Base-by-base conservation (phyloP, 2,329 filamentous ascomycete species). In the Scolecobasidium constrictum region DNA sequence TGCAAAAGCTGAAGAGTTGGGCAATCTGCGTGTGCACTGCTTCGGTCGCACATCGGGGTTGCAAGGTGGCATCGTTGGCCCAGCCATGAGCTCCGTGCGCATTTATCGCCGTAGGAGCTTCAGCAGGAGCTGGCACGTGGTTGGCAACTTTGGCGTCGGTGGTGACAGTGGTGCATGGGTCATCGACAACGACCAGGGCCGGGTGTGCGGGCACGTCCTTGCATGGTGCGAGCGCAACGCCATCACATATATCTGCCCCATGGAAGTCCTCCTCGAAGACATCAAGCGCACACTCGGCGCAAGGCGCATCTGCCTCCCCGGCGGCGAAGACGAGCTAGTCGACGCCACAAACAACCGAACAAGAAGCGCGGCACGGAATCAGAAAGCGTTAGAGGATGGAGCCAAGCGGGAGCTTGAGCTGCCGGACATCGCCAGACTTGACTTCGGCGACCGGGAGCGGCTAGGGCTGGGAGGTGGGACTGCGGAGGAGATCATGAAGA, bases 81-180 rank as follows among this genome's bases (percentile, higher is more conserved):
- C 78, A 2, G 79, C 82, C 0, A 77, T 95, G 64, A 81, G 81
- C 0, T 81, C 85, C 2, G 84, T 96, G 46, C 93, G 92, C 60
- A 81, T 96, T 34, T 84, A 86, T 54, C 88, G 86, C 0, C 83
- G 90, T 13, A 72, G 75, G 35, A 86, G 84, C 4, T 86, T 88
- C 35, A 86, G 82, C 13, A 80, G 85, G 43, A 83, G 70, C 54
- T 81, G 77, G 67, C 71, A 71, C 43, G 75, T 81, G 22, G 66
- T 71, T 18, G 75, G 76, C 26, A 71, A 71, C 28, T 77, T 78
- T 52, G 74, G 73, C 50, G 77, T 92, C 11, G 88, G 88, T 2
- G 90, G 90, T 15, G 90, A 96, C 58, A 90, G 83, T 5, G 90
- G 90, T 3, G 90, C 90, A 0, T 96, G 90, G 90, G 77, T 96